Base-by-base conservation (phyloP, 2,329 filamentous ascomycete genomes). In the Trichoderma simmonsii region DNA sequence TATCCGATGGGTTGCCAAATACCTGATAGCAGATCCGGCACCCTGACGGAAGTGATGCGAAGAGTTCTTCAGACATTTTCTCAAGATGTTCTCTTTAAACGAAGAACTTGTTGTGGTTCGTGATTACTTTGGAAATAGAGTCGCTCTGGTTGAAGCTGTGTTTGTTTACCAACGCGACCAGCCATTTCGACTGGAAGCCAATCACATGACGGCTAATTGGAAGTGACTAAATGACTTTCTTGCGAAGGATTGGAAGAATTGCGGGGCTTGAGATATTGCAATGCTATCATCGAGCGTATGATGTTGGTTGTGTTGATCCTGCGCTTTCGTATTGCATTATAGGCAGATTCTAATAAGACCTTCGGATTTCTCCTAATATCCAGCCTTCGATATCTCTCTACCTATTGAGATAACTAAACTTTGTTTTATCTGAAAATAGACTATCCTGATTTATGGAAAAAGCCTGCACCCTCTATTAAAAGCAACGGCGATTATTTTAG, bases 1-100 rank as follows among this genome's bases (percentile, higher is more conserved):
- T 30, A 15, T 51, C 11, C 6, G n/a, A 32, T 12, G 62, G 39
- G 39, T 11, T 51, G 2, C 62, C 62, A n/a, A 64, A 64, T 7
- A 64, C 26, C 26, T 64, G 62, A 15, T 64, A 64, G 39, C 62
- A 64, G 62, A 64, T 64, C 39, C 11, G 62, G 36, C 62, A 64
- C 2, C 62, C 62, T 4, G 62, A 64, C 6, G 62, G n/a, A 21
- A 64, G 39, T 12, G 39, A 21, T 24, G 15, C 11, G 5, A 64
- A 64, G 15, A 30, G 26, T 6, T 64, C 62, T 28, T 51, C 62
- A 6, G 62, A 51, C 62, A 64, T 64, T 21, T 64, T 2, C 11
- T 54, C 21, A 54, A 14, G 3, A 14, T 24, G 21, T 14, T 12
- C n/a, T 51, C 1, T 14, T 3, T 3, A 3, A n/a, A 24, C 4